Base-by-base conservation (phyloP, 345 rosid species). In the Euphorbia tirucalli region DNA sequence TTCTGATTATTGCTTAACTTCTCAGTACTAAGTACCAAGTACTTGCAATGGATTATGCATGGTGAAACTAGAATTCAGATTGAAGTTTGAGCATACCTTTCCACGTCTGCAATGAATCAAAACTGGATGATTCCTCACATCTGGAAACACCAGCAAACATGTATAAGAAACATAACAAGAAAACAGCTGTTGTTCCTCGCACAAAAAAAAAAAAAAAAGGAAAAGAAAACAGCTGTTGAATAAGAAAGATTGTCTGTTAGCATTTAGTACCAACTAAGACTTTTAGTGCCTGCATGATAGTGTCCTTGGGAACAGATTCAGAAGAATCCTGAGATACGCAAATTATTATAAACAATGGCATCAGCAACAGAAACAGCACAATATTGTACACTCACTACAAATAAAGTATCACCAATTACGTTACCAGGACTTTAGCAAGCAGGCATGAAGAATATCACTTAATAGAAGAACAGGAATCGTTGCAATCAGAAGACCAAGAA, bases 31-130 rank as follows among this genome's bases (percentile, higher is more conserved):
- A 3, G 7, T 7, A 35, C 39, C 39, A 7, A 35, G 39, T 35
- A 3, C 3, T 35, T 7, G 39, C 39, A 35, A 35, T 3, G 39
- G 39, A 7, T n/a, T n/a, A n/a, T 35, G 7, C 39, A 35, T 35
- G 35, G 35, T 1, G 13, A 56, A 39, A 37, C 15, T 5, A 2
- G n/a, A 5, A 32, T 8, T 37, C 24, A 21, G 9, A 57, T 60
- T 7, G 1, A 25, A 65, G 7, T 57, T 60, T 10, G 1, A 25
- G 62, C 28, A 21, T 79, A 89, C 98, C 98, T 93, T 93, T 66
- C 98, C 97, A 0, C 87, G 89, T 66, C 87, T 91, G 86, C 97
- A 93, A 62, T 93, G 98, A 81, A 93, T 89, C 82, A 93, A 77
- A 82, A 90, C 73, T 4, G 98, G 98, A 73, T 91, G 95, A 66